Percentiles rank a stretch among this genome's conserved stretches.
Conservation (phyloP, 2,329 filamentous ascomycete genomes). For the Apiospora aurea region DNA sequence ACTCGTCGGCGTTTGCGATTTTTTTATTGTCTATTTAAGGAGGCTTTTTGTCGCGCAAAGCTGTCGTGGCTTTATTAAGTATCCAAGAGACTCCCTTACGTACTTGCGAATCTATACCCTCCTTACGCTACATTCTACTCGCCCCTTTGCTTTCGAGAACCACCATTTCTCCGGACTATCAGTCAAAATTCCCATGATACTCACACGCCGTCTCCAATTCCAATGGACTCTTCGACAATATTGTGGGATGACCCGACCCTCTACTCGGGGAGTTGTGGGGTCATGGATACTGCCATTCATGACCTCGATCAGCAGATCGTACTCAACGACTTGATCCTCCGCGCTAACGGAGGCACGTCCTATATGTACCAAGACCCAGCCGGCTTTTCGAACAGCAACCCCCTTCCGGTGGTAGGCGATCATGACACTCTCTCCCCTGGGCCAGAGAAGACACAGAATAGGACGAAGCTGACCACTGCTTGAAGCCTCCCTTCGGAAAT, state of each 20-base stretch:
- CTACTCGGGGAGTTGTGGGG: neutral
- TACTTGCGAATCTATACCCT: too few relatives aligned
- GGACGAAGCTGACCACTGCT: too few relatives aligned
- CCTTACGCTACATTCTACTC: too few relatives aligned
- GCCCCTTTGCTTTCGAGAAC: too few relatives aligned
- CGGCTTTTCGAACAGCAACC: neutral
- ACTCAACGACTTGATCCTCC: slow-evolving; percentile 11
- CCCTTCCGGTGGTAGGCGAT: neutral
- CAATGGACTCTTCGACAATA: neutral
- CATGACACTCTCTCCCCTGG: neutral
- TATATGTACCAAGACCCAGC: neutral
- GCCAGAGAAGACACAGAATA: neutral
- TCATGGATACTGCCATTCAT: neutral
- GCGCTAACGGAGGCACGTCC: neutral
- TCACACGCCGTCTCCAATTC: neutral
- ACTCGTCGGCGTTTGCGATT: too few relatives aligned
- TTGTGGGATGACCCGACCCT: neutral
- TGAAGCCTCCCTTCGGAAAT: neutral
- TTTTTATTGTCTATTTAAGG: too few relatives aligned
- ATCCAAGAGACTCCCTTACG: too few relatives aligned
- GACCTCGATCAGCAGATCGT: slow-evolving; percentile 16
- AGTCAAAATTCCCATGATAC: neutral
- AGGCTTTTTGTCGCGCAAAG: too few relatives aligned
- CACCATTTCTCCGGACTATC: too few relatives aligned
- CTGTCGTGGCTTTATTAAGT: too few relatives aligned